phyloP scores from a whole-genome alignment of 345 rosid species.

The Rhizophora mangle region DNA sequence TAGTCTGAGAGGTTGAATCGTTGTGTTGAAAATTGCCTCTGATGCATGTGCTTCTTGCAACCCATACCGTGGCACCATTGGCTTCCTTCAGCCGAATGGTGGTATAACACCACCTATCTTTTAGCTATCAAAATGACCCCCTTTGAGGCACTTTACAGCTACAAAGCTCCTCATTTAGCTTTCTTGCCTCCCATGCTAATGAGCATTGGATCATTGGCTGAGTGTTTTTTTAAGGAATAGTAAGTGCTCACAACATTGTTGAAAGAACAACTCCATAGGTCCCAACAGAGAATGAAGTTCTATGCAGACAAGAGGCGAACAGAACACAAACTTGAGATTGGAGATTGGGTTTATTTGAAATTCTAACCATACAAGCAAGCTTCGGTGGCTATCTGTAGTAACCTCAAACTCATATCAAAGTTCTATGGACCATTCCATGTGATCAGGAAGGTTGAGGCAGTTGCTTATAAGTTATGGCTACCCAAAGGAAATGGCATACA shows the following conservation, averaged over 20 bases:
- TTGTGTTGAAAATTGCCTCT: neutral
- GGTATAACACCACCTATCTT: neutral
- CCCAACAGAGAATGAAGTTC: neutral
- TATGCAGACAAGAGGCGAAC: neutral
- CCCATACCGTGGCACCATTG: neutral
- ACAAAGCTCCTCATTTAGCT: no score
- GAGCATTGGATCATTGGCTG: neutral
- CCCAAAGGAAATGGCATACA: no score
- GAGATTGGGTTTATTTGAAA: neutral
- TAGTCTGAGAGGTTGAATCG: neutral
- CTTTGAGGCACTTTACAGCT: no score
- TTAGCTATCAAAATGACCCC: no score
- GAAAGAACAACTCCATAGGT: neutral
- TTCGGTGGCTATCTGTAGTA: fast-evolving
- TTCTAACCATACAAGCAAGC: neutral
- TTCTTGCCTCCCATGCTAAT: fast-evolving
- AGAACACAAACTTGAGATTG: fast-evolving
- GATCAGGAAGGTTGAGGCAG: no score
- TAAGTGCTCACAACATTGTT: neutral
- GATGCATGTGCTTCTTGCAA: fast-evolving
- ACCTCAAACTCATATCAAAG: neutral
- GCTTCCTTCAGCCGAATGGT: neutral
- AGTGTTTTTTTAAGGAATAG: neutral
- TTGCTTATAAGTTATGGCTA: no score
- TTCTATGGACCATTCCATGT: no score